phyloP scores from a whole-genome alignment of 352 stramenopile species.

The Elongisporangium senticosum region DNA sequence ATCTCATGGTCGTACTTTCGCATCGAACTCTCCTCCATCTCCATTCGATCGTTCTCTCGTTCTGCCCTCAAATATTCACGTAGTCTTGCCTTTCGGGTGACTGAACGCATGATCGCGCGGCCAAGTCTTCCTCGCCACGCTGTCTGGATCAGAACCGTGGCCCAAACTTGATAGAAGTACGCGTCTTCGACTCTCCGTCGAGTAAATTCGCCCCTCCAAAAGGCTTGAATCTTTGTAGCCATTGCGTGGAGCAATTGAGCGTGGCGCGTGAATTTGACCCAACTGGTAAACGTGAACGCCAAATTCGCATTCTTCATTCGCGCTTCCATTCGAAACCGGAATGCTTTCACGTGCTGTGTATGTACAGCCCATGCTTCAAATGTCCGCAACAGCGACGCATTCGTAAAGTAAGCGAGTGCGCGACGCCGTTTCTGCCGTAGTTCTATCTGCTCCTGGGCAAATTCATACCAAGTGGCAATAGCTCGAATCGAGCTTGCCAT shows the following conservation, averaged over 20 bases:
- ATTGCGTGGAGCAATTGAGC: constrained; percentile 23
- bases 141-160: constrained; percentile 60
- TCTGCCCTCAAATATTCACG: constrained; percentile 68
- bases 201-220: constrained; percentile 47
- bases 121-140: constrained; percentile 60
- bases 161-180: constrained; percentile 59
- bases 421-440: constrained; percentile 38
- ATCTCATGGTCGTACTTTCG: constrained; percentile 47
- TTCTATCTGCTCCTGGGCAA: constrained; percentile 46
- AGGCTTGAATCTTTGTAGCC: constrained; percentile 46
- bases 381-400: constrained; percentile 42
- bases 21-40: constrained; percentile 32
- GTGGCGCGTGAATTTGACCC: constrained; percentile 32
- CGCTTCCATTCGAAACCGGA: constrained; percentile 33
- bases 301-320: constrained; percentile 50
- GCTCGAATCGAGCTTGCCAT: constrained; percentile 33
- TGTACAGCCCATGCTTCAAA: constrained; percentile 51
- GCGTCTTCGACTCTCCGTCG: constrained; percentile 50
- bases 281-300: constrained; percentile 41
- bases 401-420: constrained; percentile 62
- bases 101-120: constrained; percentile 39
- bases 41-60: constrained; percentile 52
- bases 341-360: constrained; percentile 29
- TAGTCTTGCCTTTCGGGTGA: constrained; percentile 46
- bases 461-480: constrained; percentile 64